Percentiles rank a stretch among this genome's conserved stretches.
Conservation (phyloP, 2,329 filamentous ascomycete genomes). For the Knufia fluminis region DNA sequence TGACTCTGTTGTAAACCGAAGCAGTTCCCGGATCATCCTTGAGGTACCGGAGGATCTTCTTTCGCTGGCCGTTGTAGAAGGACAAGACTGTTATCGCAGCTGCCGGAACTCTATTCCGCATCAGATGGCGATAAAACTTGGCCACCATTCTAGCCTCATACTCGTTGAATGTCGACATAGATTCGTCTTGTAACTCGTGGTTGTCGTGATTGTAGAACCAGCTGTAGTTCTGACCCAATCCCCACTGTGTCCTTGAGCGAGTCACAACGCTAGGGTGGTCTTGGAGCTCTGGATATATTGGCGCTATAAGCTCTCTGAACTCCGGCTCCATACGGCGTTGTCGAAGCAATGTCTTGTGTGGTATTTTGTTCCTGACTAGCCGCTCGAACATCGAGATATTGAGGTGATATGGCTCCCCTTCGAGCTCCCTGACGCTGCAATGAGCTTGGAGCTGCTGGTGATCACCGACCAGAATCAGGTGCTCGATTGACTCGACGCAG, state of each 20-base stretch:
- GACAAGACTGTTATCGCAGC: slow-evolving; percentile 68
- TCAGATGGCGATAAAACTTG: slow-evolving; percentile 61
- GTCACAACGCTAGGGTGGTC: slow-evolving; percentile 51
- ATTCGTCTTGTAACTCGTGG: slow-evolving; percentile 54
- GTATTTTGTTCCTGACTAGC: slow-evolving; percentile 56
- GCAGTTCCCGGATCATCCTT: slow-evolving; percentile 33
- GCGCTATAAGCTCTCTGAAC: slow-evolving; percentile 50
- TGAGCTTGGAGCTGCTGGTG: slow-evolving; percentile 67
- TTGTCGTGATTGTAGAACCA: slow-evolving; percentile 59
- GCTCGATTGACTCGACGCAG: slow-evolving; percentile 53
- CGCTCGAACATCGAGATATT: slow-evolving; percentile 73
- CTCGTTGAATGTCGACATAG: slow-evolving; percentile 59
- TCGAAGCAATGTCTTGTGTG: slow-evolving; percentile 54
- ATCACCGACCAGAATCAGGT: slow-evolving; percentile 65
- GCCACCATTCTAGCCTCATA: slow-evolving; percentile 69
- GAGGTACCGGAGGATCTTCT: slow-evolving; percentile 46
- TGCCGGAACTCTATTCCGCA: slow-evolving; percentile 53
- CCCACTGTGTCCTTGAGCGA: slow-evolving; percentile 39
- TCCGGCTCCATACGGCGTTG: slow-evolving; percentile 68
- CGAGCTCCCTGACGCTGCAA: slow-evolving; percentile 53
- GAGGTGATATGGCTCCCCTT: slow-evolving; percentile 53
- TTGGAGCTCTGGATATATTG: slow-evolving; percentile 51
- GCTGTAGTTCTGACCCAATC: slow-evolving; percentile 50
- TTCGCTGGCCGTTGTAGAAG: slow-evolving; percentile 79
- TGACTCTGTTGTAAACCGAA: slow-evolving; percentile 48